Percentiles rank a stretch among this genome's conserved stretches.
Evolutionary conservation across 495 filamentous ascomycete genomes (phyloP).

Genomic region (Penicillium pulvis): DNA sequence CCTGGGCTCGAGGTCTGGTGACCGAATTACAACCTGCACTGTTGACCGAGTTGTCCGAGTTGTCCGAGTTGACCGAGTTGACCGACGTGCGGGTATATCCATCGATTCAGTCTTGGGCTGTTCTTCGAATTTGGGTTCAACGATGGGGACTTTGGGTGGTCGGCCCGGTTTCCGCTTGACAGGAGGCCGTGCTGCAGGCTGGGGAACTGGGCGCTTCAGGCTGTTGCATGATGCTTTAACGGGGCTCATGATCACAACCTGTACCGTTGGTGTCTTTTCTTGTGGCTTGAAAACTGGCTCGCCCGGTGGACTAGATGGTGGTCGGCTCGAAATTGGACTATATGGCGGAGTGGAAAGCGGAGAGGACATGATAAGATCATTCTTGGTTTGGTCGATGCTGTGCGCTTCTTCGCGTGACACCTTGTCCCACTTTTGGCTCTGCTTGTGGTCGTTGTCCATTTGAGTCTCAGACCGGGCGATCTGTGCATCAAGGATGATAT

Average conservation of each 20-base stretch:
- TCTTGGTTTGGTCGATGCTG: background rate
- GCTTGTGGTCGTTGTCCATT: background rate
- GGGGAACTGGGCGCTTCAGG: constrained; percentile 19
- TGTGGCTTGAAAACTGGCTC: background rate
- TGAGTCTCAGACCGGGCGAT: background rate
- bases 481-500: background rate
- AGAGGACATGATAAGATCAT: background rate
- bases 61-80: too few relatives aligned
- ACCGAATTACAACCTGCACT: background rate
- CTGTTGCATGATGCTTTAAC: background rate
- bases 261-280: constrained; percentile 5
- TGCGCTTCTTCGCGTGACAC: background rate
- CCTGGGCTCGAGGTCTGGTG: background rate
- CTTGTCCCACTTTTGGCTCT: background rate
- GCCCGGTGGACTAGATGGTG: background rate
- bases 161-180: constrained; percentile 24
- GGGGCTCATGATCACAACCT: constrained; percentile 24
- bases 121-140: constrained; percentile 2
- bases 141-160: constrained; percentile 13
- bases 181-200: constrained; percentile 18
- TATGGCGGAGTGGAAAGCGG: constrained; percentile 1
- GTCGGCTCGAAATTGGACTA: background rate
- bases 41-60: background rate
- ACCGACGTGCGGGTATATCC: background rate
- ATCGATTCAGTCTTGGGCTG: background rate